A percentile compares a stretch with the other conserved stretches of the same genome.
Conservation (phyloP, 371 early-diverging fungal genomes). For the Actinomucor elegans region DNA sequence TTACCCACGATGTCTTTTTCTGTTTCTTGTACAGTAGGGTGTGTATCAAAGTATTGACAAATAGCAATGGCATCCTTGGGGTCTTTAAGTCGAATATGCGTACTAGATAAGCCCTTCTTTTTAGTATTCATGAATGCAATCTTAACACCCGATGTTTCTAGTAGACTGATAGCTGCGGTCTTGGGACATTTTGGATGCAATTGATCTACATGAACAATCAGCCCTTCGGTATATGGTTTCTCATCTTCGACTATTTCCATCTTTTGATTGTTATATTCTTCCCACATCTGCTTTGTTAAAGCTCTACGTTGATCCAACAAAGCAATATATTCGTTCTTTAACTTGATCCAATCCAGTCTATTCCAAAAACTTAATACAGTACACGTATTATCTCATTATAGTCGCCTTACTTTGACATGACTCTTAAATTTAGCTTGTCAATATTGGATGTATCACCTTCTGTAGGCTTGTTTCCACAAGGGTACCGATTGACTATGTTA, state of each 20-base stretch:
- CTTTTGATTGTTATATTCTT: constrained; percentile 7
- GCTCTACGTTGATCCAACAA: constrained; percentile 7
- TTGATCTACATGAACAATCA: constrained; percentile 29
- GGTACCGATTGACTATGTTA: constrained; percentile 15
- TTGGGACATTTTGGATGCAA: constrained; percentile 33
- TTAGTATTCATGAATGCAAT: constrained; percentile 31
- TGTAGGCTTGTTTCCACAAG: neutral
- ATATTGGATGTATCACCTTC: neutral
- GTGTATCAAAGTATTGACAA: constrained; percentile 22
- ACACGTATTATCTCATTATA: neutral
- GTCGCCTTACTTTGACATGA: constrained; percentile 42
- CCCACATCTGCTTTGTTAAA: constrained; percentile 15
- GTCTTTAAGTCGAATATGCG: constrained; percentile 29
- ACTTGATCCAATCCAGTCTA: constrained; percentile 28
- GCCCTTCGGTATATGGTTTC: constrained; percentile 14
- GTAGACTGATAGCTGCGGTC: constrained; percentile 15
- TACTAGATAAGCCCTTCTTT: constrained; percentile 27
- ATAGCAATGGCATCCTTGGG: constrained; percentile 28
- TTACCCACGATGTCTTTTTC: constrained; percentile 29
- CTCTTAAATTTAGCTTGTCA: constrained; percentile 21
- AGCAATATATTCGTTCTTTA: constrained; percentile 32
- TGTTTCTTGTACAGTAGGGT: constrained; percentile 20
- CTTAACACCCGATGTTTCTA: constrained; percentile 30
- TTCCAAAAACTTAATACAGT: neutral
- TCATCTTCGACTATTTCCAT: constrained; percentile 1